Evolutionary conservation across 2,329 filamentous ascomycete genomes (phyloP).

Genomic region (Xylaria sp.): DNA sequence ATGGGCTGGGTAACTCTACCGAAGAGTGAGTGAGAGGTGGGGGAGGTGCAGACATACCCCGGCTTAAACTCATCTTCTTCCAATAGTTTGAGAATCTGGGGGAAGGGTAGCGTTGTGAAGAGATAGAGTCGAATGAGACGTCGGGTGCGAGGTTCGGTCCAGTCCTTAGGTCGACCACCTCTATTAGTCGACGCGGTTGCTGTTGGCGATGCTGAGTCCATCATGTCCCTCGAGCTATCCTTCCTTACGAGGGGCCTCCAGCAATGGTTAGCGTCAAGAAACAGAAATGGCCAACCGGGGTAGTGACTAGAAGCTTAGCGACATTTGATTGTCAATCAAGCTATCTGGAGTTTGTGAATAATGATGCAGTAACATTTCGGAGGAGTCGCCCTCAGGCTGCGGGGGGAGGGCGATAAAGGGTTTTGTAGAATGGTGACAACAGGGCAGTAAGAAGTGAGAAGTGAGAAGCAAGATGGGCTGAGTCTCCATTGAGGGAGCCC

Average conservation of each 20-base stretch:
- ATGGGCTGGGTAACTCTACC: not conserved
- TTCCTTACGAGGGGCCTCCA: slow-evolving; percentile 17
- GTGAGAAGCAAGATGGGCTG: slow-evolving; percentile 9
- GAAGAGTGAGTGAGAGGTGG: not conserved
- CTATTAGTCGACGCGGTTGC: slow-evolving; percentile 46
- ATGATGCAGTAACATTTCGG: slow-evolving; percentile 33
- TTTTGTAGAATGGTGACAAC: slow-evolving; percentile 33
- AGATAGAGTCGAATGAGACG: slow-evolving; percentile 67
- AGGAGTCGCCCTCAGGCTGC: slow-evolving; percentile 30
- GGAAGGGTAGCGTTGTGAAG: slow-evolving; percentile 64
- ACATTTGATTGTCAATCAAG: slow-evolving; percentile 24
- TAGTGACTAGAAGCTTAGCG: slow-evolving; percentile 14
- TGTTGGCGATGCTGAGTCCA: slow-evolving; percentile 47
- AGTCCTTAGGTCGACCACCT: slow-evolving; percentile 65
- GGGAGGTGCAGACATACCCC: slow-evolving; percentile 53
- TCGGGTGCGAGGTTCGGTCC: slow-evolving; percentile 64
- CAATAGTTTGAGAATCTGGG: slow-evolving; percentile 60
- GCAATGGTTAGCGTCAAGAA: slow-evolving; percentile 15
- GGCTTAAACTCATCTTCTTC: slow-evolving; percentile 59
- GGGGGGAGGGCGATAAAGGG: slow-evolving; percentile 30
- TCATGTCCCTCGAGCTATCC: slow-evolving; percentile 28
- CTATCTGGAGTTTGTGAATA: slow-evolving; percentile 6
- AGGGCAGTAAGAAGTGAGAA: not conserved
- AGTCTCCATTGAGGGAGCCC: slow-evolving; percentile 33
- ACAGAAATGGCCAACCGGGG: slow-evolving; percentile 17